Base-by-base conservation (phyloP, 257 asterid genomes). In the Rehmannia glutinosa region DNA sequence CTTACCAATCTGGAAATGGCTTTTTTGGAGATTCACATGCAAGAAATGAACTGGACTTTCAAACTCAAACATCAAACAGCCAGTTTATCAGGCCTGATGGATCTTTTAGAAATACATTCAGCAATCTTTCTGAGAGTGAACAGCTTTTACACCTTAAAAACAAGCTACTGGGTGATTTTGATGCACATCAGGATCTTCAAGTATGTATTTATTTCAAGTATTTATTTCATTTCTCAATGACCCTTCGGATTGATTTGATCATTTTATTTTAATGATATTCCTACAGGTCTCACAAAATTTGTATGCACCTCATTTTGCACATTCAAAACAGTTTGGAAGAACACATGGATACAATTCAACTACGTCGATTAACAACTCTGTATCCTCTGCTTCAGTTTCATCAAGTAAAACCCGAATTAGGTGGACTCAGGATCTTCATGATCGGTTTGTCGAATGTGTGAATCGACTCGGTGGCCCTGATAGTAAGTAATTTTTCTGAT, bases 381-480 rank as follows among this genome's bases (percentile, higher is more conserved):
- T 71, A 43, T 75, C 85, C 6, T 30, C 74, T 41, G 84, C 72
- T 5, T 69, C 67, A 23, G 55, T 36, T 30, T 70, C 79, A 38
- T 76, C 77, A 3, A 67, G 63, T 66, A 91, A 91, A 79, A 73
- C 86, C 3, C 57, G 96, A 70, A 86, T 91, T 41, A 81, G 97
- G 70, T 88, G 97, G 97, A 90, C 75, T 70, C 92, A 77, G 67
- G 91, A 86, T 33, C 96, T 91, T 36, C 97, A 91, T 30, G 91
- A 86, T 70, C 83, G 86, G 58, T 91, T 91, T 47, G 89, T 91
- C 27, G 87, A 88, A 51, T 77, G 90, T 62, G 89, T 88, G 69
- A 88, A 81, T 78, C 80, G 68, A 50, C 96, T 88, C 30, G 96
- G 97, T 69, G 97, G 97, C 2, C 87, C 90, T 42, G 92, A 84